A percentile compares a stretch with the other conserved stretches of the same genome.
phyloP scores from a whole-genome alignment of 148 eudicot species.

The Arbutus unedo region DNA sequence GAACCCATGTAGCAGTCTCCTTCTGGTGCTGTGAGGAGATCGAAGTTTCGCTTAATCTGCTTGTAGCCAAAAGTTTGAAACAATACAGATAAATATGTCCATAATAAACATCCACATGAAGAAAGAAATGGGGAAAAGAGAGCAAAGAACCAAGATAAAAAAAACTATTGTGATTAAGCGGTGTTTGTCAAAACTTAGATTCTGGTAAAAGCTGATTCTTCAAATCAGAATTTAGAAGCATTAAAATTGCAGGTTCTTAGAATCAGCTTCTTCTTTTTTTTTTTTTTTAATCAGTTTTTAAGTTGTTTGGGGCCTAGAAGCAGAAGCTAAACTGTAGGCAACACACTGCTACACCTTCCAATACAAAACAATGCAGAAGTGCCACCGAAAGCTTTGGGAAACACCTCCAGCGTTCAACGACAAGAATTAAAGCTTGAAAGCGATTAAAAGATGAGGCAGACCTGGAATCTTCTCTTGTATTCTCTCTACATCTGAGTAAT shows the following conservation, averaged over 20 bases:
- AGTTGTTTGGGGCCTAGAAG: neutral
- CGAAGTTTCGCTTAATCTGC: slow-evolving; percentile 30
- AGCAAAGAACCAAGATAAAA: neutral
- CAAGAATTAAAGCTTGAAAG: neutral
- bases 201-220: slow-evolving; percentile 2
- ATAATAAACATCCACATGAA: neutral
- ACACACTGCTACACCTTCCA: neutral
- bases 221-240: neutral
- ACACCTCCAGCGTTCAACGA: neutral
- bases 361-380: neutral
- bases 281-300: neutral
- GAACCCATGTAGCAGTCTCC: slow-evolving; percentile 33
- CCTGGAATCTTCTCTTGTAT: slow-evolving; percentile 37
- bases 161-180: neutral
- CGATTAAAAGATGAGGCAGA: slow-evolving; percentile 11
- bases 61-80: slow-evolving; percentile 7
- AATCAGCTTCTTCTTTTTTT: neutral
- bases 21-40: slow-evolving; percentile 27
- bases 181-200: neutral
- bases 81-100: neutral
- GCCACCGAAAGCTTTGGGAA: neutral
- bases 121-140: neutral
- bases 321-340: neutral
- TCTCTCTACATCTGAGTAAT: slow-evolving; percentile 24
- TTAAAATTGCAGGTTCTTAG: neutral